A percentile compares a stretch with the other conserved stretches of the same genome.
Conservation (phyloP, 768 basidiomycete genomes). For the Tricholomella constricta region DNA sequence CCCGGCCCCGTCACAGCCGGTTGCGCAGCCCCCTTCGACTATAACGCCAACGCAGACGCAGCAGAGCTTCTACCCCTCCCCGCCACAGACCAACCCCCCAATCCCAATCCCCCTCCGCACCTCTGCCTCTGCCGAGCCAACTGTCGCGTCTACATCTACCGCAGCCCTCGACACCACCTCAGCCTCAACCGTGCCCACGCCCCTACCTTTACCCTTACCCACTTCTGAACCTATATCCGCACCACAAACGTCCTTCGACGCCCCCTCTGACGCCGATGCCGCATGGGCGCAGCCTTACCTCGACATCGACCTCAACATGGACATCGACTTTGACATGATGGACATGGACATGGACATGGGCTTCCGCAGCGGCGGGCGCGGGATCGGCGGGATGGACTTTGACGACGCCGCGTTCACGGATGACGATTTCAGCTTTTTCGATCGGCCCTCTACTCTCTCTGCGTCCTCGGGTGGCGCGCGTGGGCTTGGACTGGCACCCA, state of each 20-base stretch:
- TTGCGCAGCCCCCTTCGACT: conserved; percentile 1
- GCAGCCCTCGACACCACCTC: conserved; percentile 7
- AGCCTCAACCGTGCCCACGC: conserved; percentile 8
- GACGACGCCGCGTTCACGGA: conserved; percentile 71
- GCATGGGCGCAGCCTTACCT: conserved; percentile 34
- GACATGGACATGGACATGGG: conserved; percentile 23
- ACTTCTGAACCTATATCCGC: conserved; percentile 17
- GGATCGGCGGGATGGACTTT: conserved; percentile 29
- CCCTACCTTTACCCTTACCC: conserved; percentile 13
- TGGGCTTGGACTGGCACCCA: too few species aligned
- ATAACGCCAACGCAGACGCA: conserved; percentile 8
- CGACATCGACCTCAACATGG: conserved; percentile 41
- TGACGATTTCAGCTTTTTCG: conserved; percentile 89
- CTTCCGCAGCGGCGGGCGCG: too few species aligned
- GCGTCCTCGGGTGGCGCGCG: too few species aligned
- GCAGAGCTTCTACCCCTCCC: conserved; percentile 63
- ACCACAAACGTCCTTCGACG: not conserved
- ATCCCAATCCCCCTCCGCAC: conserved; percentile 23
- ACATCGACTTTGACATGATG: conserved; percentile 48
- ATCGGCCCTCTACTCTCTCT: conserved; percentile 56
- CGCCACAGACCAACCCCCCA: conserved; percentile 50
- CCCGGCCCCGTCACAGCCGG: conserved; percentile 8
- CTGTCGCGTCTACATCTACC: conserved; percentile 2
- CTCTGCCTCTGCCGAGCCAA: conserved; percentile 23
- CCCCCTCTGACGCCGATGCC: conserved; percentile 21